A percentile compares a stretch with the other conserved stretches of the same genome.
Evolutionary conservation across 495 filamentous ascomycete genomes (phyloP).

Genomic region (Tuber umbilicatum): DNA sequence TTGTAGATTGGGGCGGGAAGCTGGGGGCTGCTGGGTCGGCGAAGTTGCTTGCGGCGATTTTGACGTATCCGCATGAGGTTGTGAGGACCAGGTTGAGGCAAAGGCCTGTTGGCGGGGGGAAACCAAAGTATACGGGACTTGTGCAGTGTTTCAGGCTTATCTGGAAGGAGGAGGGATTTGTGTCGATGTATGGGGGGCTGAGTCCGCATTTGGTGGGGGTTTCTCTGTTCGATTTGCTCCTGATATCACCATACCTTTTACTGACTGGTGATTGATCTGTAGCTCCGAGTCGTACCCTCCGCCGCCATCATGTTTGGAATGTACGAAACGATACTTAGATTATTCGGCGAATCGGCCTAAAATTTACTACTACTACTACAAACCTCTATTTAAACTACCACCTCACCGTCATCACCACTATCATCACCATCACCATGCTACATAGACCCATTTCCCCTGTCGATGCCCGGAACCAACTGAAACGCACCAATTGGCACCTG

Average conservation of each 20-base stretch:
- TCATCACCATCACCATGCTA: background rate
- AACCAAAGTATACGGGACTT: constrained; percentile 73
- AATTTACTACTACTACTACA: background rate
- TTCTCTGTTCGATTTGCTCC: background rate
- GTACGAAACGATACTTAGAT: constrained; percentile 71
- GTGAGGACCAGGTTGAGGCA: constrained; percentile 74
- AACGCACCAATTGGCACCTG: background rate
- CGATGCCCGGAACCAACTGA: background rate
- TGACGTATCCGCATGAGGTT: constrained; percentile 88
- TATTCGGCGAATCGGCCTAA: constrained; percentile 48
- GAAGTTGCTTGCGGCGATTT: constrained; percentile 69
- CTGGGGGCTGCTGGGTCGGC: constrained; percentile 70
- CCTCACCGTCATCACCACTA: background rate
- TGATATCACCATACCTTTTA: background rate
- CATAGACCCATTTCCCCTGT: background rate
- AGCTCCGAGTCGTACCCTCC: constrained; percentile 73
- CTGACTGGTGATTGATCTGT: constrained; percentile 6
- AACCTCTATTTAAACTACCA: background rate
- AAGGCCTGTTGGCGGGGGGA: constrained; percentile 65
- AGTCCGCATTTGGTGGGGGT: constrained; percentile 63
- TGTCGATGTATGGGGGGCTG: constrained; percentile 74
- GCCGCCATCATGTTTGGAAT: constrained; percentile 89
- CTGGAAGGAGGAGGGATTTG: constrained; percentile 76
- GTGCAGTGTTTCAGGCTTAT: constrained; percentile 74
- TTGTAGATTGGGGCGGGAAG: constrained; percentile 62